Conservation (phyloP, 331 rosid species). For the Prunus yedoensis region DNA sequence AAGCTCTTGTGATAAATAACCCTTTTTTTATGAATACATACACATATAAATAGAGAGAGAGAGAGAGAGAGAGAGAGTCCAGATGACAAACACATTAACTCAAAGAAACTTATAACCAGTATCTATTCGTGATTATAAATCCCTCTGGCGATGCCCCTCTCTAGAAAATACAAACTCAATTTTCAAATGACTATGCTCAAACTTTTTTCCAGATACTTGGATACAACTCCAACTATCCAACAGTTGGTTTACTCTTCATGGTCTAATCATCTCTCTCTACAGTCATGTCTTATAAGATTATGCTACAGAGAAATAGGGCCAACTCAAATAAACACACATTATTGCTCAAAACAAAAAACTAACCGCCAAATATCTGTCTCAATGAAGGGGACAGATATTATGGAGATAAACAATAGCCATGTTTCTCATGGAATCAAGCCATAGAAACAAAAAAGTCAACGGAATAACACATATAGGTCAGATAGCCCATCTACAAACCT, state of each 20-base stretch:
- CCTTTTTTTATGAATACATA: neutral
- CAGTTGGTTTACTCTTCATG: neutral
- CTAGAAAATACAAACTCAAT: neutral
- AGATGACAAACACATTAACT: neutral
- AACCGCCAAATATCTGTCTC: neutral
- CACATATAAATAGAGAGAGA: neutral
- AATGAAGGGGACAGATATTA: neutral
- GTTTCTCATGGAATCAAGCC: neutral
- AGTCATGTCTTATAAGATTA: neutral
- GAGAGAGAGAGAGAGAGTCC: neutral
- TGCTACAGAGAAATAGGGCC: neutral
- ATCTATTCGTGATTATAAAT: neutral
- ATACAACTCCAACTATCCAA: no score
- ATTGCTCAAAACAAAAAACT: neutral
- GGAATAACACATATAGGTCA: conserved; percentile 8
- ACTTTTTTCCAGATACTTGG: neutral
- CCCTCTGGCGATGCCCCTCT: neutral
- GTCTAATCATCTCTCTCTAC: neutral
- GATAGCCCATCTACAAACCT: conserved; percentile 49
- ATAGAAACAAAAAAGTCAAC: neutral
- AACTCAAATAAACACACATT: neutral
- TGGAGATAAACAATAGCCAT: neutral
- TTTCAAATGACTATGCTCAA: neutral
- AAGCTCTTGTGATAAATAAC: conserved; percentile 1
- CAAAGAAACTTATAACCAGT: neutral